These are phyloP conservation scores for Phylloporus arenicola DNA, from an alignment of 768 basidiomycete genomes.

Conservation along the genomic window DNA sequence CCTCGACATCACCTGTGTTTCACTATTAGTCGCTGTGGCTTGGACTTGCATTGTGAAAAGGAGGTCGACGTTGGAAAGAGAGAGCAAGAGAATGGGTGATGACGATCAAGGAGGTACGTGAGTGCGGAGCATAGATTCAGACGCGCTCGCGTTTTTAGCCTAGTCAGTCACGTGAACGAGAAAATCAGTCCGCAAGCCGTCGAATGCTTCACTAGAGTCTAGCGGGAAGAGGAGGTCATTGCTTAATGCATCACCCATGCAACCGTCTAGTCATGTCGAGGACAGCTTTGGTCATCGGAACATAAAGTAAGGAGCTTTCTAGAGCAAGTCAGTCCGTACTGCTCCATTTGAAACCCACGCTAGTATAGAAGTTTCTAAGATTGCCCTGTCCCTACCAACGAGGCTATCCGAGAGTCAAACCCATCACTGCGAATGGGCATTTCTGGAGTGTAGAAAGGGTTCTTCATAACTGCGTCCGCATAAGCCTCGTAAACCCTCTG, in stretches of 20 bases:
- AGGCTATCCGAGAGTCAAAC: constrained; percentile 70
- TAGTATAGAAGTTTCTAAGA: constrained; percentile 10
- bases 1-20: constrained; percentile 19
- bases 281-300: neutral
- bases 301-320: neutral
- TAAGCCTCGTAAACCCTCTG: constrained; percentile 91
- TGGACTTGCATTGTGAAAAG: constrained; percentile 25
- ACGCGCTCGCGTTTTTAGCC: constrained; percentile 16
- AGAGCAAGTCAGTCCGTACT: neutral
- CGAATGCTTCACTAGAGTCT: too few species aligned
- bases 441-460: constrained; percentile 98
- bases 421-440: constrained; percentile 95
- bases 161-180: constrained; percentile 18
- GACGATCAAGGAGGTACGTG: neutral
- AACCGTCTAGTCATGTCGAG: neutral
- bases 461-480: constrained; percentile 96
- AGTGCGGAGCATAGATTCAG: neutral
- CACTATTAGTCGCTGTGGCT: constrained; percentile 10
- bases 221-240: neutral
- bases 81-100: neutral
- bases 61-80: neutral
- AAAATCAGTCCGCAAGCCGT: too few species aligned
- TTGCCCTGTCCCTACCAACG: constrained; percentile 48
- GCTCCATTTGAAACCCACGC: neutral
- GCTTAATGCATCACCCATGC: neutral